Evolutionary conservation across 352 stramenopile genomes (phyloP).

Genomic region (Lagenidium sp.): DNA sequence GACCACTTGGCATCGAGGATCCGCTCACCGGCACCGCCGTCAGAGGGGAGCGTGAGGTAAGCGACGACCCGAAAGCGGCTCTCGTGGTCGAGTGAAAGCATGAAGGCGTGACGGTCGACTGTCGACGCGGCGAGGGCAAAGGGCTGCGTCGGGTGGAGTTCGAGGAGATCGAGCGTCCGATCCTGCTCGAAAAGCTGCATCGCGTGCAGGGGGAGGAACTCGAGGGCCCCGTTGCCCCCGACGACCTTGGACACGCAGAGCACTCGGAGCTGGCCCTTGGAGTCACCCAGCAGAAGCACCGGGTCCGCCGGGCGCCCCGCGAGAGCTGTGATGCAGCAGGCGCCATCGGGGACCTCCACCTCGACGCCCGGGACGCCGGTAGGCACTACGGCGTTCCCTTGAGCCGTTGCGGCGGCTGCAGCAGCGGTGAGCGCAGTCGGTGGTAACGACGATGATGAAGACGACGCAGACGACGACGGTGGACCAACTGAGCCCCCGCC

Average conservation of each 20-base stretch:
- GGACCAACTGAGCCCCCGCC: too few relatives aligned
- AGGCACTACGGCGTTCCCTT: too few relatives aligned
- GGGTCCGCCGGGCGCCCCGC: conserved; percentile 38
- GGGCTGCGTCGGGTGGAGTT: conserved; percentile 46
- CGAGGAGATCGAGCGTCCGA: conserved; percentile 37
- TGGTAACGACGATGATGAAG: not conserved
- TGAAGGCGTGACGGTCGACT: conserved; percentile 24
- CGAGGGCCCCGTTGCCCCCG: conserved; percentile 26
- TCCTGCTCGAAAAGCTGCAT: conserved; percentile 25
- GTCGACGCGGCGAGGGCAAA: conserved; percentile 52
- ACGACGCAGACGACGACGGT: not conserved
- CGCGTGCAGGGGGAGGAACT: conserved; percentile 58
- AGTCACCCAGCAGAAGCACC: conserved; percentile 50
- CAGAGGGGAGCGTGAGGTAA: conserved; percentile 26
- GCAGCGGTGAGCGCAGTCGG: not conserved
- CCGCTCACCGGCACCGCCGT: conserved; percentile 15
- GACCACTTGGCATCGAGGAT: conserved; percentile 60
- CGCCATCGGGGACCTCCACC: too few relatives aligned
- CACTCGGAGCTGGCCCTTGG: conserved; percentile 41
- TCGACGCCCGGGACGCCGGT: too few relatives aligned
- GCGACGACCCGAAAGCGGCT: conserved; percentile 54
- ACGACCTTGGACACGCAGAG: conserved; percentile 45
- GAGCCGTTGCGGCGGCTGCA: too few relatives aligned
- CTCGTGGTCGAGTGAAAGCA: conserved; percentile 65
- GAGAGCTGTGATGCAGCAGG: conserved; percentile 35